Evolutionary conservation across 2,329 filamentous ascomycete species (phyloP), one percentile per base, ranked within the genome.

Genomic region (Penicillium sp.): DNA sequence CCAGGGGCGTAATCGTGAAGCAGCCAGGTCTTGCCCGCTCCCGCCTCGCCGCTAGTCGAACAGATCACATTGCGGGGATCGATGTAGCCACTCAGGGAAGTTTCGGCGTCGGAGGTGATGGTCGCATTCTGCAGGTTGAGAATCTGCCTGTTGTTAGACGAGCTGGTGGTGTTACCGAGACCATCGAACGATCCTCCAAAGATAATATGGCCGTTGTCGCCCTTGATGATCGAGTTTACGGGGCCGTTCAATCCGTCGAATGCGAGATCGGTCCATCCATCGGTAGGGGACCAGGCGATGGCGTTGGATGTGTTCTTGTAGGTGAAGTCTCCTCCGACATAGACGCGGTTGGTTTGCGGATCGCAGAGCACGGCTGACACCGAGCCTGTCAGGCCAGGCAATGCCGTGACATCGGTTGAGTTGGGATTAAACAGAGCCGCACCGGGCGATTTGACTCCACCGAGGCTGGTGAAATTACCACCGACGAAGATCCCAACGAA

Each of bases 161-260:
- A 69, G 1, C 85, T 83, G 61, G 86, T 90, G 2, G 88, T 85
- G 73, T 97, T 97, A 60, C 92, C 92, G 9, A 98, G 78, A 7
- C 92, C 92, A 58, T 91, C 92, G 72, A 99, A 99, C 56, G 85
- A 86, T 51, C 95, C 95, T 49, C 92, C 96, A 72, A 97, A 99
- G 56, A 98, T 85, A 64, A 99, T 90, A 71, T 96, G 90, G 9
- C 90, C 91, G 67, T 91, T 89, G 1, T 88, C 82, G 19, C 88
- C 86, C 77, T 91, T 92, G 52, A 87, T 83, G 66, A 99, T 98
- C 39, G 93, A 90, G 62, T 86, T 86, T 53, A 99, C 92, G 2
- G 91, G 91, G 27, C 93, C 93, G 76, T 98, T 98, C 78, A 99
- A 96, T 22, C 96, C 96, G 41, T 88, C 87, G 79, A 99, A 99